phyloP scores from a whole-genome alignment of 2,329 filamentous ascomycete species.

The Ascochyta koolunga region DNA sequence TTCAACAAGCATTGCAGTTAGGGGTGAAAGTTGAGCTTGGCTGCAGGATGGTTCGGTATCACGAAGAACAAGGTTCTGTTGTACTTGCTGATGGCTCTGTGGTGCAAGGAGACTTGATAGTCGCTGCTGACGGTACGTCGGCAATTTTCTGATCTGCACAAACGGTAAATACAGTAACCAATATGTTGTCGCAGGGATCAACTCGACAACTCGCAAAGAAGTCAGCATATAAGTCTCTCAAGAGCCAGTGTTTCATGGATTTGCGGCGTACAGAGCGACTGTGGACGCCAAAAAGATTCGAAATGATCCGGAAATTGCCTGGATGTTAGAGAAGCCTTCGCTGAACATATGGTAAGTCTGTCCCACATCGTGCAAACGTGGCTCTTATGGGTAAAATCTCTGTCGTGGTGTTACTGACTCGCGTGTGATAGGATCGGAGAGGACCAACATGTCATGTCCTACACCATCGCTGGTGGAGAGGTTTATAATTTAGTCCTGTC shows the following conservation, averaged over 20 bases:
- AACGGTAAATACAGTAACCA: background rate
- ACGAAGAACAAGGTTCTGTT: conserved; percentile 23
- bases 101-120: conserved; percentile 43
- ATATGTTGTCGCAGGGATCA: conserved; percentile 15
- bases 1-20: conserved; percentile 8
- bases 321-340: conserved; percentile 23
- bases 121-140: conserved; percentile 49
- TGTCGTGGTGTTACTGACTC: background rate
- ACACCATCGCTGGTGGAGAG: conserved; percentile 56
- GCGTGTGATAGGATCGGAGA: conserved; percentile 47
- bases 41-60: conserved; percentile 7
- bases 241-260: conserved; percentile 49
- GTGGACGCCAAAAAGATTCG: conserved; percentile 57
- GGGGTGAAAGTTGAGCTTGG: conserved; percentile 15
- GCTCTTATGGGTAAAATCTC: background rate
- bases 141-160: conserved; percentile 10
- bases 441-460: conserved; percentile 55
- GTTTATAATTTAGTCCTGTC: conserved; percentile 70
- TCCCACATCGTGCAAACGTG: background rate
- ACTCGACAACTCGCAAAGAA: conserved; percentile 56
- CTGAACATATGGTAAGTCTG: conserved; percentile 27
- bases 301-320: conserved; percentile 26
- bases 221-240: background rate
- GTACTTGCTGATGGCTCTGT: conserved; percentile 48
- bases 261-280: conserved; percentile 66